Evolutionary conservation across 345 rosid genomes (phyloP).

Genomic region (Toxicodendron radicans): DNA sequence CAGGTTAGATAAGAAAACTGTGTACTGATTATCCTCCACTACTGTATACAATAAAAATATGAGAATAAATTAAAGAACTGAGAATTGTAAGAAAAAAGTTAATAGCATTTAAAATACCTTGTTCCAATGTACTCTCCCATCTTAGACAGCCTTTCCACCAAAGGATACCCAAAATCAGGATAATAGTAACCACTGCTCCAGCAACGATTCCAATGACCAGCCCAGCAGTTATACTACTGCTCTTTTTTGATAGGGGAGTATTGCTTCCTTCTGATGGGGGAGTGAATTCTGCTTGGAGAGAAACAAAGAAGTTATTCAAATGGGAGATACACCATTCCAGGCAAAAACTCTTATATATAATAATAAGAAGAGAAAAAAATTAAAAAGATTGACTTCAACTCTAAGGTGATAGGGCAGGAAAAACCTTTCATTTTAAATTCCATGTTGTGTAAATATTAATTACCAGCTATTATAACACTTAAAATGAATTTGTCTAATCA

Average conservation of each 20-base stretch:
- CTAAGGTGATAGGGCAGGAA: no score
- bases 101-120: conserved; percentile 24
- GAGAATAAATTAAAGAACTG: no score
- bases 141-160: conserved; percentile 55
- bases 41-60: no score
- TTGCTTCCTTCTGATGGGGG: background rate
- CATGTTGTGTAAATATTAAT: background rate
- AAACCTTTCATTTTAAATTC: background rate
- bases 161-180: conserved; percentile 41
- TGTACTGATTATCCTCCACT: no score
- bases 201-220: conserved; percentile 28
- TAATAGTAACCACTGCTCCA: conserved; percentile 23
- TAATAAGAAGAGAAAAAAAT: no score
- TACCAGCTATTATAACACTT: background rate
- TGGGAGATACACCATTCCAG: background rate
- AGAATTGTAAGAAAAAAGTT: background rate
- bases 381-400: no score
- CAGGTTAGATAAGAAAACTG: background rate
- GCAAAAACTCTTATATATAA: no score
- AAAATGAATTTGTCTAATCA: no score
- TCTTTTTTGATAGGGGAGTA: background rate
- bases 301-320: background rate
- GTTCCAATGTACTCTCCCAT: conserved; percentile 30
- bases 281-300: conserved; percentile 11
- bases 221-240: conserved; percentile 1